A percentile compares a stretch with the other conserved stretches of the same genome.
phyloP scores from a whole-genome alignment of 2,329 filamentous ascomycete genomes.

The Monilinia fructicola region DNA sequence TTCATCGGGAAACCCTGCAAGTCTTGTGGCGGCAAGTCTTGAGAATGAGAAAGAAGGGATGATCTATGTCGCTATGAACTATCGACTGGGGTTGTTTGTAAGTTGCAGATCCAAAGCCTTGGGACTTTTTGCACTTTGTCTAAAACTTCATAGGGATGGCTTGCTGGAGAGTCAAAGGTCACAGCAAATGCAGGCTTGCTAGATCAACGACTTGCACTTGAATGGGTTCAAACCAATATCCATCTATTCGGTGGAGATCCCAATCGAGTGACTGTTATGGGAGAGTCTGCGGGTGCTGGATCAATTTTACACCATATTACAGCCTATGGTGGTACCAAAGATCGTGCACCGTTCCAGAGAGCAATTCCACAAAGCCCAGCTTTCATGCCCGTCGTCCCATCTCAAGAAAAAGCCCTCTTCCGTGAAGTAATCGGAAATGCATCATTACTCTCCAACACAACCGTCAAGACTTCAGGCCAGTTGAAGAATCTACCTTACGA shows the following conservation, averaged over 20 bases:
- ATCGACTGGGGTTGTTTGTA: conserved; percentile 39
- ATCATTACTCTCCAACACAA: conserved; percentile 7
- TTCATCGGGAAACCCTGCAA: conserved; percentile 42
- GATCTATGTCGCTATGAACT: conserved; percentile 39
- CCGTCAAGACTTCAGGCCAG: not conserved
- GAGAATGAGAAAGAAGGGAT: conserved; percentile 40
- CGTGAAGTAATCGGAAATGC: not conserved
- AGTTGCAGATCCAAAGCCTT: not conserved
- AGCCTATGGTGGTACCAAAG: conserved; percentile 46
- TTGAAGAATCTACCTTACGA: not conserved
- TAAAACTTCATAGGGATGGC: not conserved
- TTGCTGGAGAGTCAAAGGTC: conserved; percentile 36
- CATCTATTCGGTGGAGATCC: conserved; percentile 55
- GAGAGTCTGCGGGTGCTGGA: conserved; percentile 52
- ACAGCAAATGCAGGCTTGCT: conserved; percentile 51
- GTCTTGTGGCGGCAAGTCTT: conserved; percentile 40
- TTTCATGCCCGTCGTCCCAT: conserved; percentile 23
- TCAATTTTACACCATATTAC: conserved; percentile 57
- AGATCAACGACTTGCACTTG: conserved; percentile 55
- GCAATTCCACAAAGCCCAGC: conserved; percentile 39
- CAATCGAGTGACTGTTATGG: conserved; percentile 50
- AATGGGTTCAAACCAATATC: conserved; percentile 57
- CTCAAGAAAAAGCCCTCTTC: not conserved
- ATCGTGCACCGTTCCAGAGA: conserved; percentile 45
- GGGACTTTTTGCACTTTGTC: not conserved